Base-by-base conservation (phyloP, 306 rosid genomes). In the Sophora flavescens region DNA sequence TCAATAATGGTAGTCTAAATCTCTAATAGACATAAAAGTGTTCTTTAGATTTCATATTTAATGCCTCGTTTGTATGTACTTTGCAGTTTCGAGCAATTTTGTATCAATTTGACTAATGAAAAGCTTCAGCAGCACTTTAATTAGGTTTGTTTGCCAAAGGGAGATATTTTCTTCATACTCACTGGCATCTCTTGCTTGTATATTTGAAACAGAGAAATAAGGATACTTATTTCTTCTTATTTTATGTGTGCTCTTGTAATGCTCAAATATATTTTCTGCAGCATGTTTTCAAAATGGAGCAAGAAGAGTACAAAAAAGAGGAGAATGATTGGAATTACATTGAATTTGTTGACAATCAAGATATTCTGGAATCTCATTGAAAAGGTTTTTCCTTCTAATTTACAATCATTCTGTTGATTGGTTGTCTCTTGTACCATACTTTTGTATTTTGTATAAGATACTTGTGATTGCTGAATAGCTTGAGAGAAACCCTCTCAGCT, bases 231-330 rank as follows among this genome's bases (percentile, higher is more conserved):
- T 64, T 70, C 8, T 73, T 17, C 28, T 61, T 16, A 44, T 35
- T 64, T 67, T 63, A 72, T 15, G 18, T 6, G 14, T 58, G 53
- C 18, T 72, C 61, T 65, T 79, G 30, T 75, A 69, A 82, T 77
- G 73, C 68, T 41, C 32, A 61, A 75, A 80, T 83, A 71, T 33
- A 28, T 78, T 33, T 35, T 81, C 69, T 75, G 85, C 99, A 96
- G 99, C 99, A 96, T 35, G 99, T 96, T 75, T 96, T 96, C 87
- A 96, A 96, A 86, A 96, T 96, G 99, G 99, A 96, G 89, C 99
- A 96, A 93, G 99, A 96, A 86, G 99, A 96, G 81, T 96, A 96
- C 85, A 88, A 95, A 74, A 96, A 93, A 72, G 99, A 96, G 84
- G 98, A 93, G 86, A 96, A 93, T 83, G 90, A 96, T 89, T 96